Conservation (phyloP, 1,139 yeast species). For the Diutina neorugosa region DNA sequence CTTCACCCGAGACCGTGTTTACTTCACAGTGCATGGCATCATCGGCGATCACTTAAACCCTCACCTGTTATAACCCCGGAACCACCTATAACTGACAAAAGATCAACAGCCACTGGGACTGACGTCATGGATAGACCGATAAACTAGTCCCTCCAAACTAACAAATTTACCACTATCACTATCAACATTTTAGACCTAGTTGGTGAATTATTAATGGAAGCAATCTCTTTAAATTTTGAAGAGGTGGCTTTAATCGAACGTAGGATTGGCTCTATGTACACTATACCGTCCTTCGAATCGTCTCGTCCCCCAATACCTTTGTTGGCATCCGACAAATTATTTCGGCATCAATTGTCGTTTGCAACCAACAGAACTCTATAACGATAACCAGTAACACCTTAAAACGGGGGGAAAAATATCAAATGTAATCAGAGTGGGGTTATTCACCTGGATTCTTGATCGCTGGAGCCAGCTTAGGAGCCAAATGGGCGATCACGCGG, state of each 20-base stretch:
- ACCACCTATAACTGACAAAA: too few species aligned
- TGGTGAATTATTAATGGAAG: too few species aligned
- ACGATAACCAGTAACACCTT: neutral
- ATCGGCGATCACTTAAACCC: too few species aligned
- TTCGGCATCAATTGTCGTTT: neutral
- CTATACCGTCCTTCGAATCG: neutral
- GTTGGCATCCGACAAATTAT: neutral
- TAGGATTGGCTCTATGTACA: neutral
- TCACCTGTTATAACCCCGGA: too few species aligned
- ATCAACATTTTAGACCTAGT: too few species aligned
- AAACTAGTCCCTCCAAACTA: too few species aligned
- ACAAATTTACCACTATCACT: too few species aligned
- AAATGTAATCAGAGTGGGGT: neutral
- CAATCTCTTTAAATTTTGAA: too few species aligned
- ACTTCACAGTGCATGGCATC: too few species aligned
- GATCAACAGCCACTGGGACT: too few species aligned
- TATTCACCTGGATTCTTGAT: neutral
- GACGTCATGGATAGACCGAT: too few species aligned
- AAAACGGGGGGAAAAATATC: neutral
- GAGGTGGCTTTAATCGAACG: neutral
- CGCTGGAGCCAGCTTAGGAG: neutral
- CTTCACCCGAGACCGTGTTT: too few species aligned
- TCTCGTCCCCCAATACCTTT: neutral
- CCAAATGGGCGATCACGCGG: neutral
- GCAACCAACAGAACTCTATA: neutral